phyloP scores from a whole-genome alignment of 495 filamentous ascomycete genomes.

The Neurospora hispaniola region DNA sequence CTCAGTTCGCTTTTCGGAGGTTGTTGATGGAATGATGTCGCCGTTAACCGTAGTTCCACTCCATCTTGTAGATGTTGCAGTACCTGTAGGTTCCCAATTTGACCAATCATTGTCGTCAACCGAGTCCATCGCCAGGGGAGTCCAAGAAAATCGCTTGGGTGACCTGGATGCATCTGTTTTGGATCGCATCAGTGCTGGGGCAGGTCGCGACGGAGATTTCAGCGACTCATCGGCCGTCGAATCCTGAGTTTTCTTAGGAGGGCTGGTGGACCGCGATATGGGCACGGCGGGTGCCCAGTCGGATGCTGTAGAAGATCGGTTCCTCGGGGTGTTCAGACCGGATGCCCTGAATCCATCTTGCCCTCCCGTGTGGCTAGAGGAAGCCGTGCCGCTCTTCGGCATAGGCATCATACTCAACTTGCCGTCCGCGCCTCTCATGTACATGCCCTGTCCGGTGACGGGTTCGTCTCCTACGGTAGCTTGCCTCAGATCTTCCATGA shows the following conservation, averaged over 20 bases:
- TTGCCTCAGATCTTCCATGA: conserved; percentile 89
- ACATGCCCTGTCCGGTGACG: conserved; percentile 44
- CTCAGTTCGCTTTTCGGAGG: conserved; percentile 28
- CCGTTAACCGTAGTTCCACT: conserved; percentile 39
- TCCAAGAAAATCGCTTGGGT: conserved; percentile 37
- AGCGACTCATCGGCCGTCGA: background rate
- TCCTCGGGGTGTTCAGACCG: conserved; percentile 7
- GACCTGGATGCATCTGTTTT: conserved; percentile 23
- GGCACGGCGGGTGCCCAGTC: conserved; percentile 11
- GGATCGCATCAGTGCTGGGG: conserved; percentile 12
- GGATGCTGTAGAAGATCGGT: conserved; percentile 13
- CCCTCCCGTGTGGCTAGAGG: conserved; percentile 5
- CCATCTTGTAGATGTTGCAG: conserved; percentile 36
- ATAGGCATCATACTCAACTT: conserved; percentile 27
- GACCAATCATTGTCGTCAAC: conserved; percentile 64
- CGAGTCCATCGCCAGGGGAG: conserved; percentile 34
- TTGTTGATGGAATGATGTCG: conserved; percentile 27
- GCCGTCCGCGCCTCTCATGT: conserved; percentile 23
- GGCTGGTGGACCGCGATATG: background rate
- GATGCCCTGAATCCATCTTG: conserved; percentile 31
- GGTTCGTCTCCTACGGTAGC: conserved; percentile 91
- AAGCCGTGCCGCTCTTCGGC: conserved; percentile 18
- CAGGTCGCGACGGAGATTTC: conserved; percentile 9
- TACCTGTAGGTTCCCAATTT: conserved; percentile 53
- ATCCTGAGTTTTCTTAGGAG: background rate